phyloP scores from a whole-genome alignment of 2,329 filamentous ascomycete species.

The Monosporascus sp. region DNA sequence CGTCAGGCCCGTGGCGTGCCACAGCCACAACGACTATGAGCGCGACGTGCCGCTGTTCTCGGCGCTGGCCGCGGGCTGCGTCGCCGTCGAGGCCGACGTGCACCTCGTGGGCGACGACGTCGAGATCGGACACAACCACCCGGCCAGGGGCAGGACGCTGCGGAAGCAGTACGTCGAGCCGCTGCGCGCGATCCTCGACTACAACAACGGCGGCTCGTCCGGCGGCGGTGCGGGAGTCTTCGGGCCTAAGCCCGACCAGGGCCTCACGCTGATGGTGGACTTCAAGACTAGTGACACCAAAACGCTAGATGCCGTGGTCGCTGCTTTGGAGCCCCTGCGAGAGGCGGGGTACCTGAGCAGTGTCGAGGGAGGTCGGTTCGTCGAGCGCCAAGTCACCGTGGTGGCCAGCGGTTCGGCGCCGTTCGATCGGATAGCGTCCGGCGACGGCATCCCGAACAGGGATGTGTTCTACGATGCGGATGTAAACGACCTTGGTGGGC shows the following conservation, averaged over 20 bases:
- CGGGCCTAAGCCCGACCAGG: constrained; percentile 15
- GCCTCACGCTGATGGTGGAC: constrained; percentile 22
- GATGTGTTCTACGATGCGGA: constrained; percentile 25
- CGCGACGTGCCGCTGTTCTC: constrained; percentile 20
- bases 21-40: constrained; percentile 26
- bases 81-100: constrained; percentile 24
- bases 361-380: constrained; percentile 15
- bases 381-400: constrained; percentile 20
- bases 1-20: constrained; percentile 19
- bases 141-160: constrained; percentile 18
- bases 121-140: constrained; percentile 20
- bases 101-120: constrained; percentile 17
- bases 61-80: constrained; percentile 22
- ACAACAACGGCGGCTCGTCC: constrained; percentile 19
- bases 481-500: constrained; percentile 12
- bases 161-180: constrained; percentile 22
- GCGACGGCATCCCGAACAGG: constrained; percentile 18
- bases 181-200: constrained; percentile 20
- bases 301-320: constrained; percentile 22
- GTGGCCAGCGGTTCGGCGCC: constrained; percentile 23
- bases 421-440: constrained; percentile 18
- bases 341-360: constrained; percentile 23
- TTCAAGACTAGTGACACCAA: constrained; percentile 21
- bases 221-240: constrained; percentile 11
- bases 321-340: constrained; percentile 22